These are phyloP conservation scores for Kondoa subrosea DNA, from an alignment of 768 basidiomycete species.

Conservation along the genomic window DNA sequence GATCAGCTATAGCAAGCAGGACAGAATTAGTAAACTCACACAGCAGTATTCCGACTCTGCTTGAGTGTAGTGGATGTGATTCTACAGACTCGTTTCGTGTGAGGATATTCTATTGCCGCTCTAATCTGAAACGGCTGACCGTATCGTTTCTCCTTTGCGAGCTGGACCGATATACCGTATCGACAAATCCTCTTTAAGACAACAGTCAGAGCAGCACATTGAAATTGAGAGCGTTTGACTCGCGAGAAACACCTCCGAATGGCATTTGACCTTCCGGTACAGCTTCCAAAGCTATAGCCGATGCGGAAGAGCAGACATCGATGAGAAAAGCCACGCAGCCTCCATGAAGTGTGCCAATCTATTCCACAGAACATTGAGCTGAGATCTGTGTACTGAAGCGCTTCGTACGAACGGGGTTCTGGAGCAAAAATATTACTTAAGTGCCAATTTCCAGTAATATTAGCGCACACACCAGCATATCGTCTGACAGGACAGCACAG, in stretches of 20 bases:
- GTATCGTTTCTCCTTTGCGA: not conserved
- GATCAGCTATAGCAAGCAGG: not conserved
- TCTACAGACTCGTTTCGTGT: not conserved
- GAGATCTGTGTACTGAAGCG: not conserved
- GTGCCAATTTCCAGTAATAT: not conserved
- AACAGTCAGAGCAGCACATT: not conserved
- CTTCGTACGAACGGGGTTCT: not conserved
- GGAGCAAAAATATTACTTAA: not conserved
- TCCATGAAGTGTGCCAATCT: not conserved
- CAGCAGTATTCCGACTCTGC: not conserved
- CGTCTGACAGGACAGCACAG: not conserved
- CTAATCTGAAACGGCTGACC: not conserved
- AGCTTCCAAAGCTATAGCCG: not conserved
- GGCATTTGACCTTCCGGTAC: not conserved
- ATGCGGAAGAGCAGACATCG: not conserved
- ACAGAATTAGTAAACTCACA: not conserved
- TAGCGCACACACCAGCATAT: not conserved
- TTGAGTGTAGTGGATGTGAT: not conserved
- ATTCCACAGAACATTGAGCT: not conserved
- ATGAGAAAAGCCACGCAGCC: not conserved
- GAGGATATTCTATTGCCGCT: not conserved
- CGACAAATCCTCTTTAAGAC: not conserved
- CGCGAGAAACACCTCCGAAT: not conserved
- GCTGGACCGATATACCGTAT: not conserved
- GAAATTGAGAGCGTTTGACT: not conserved